phyloP scores from a whole-genome alignment of 345 rosid species.

The Kandelia obovata region DNA sequence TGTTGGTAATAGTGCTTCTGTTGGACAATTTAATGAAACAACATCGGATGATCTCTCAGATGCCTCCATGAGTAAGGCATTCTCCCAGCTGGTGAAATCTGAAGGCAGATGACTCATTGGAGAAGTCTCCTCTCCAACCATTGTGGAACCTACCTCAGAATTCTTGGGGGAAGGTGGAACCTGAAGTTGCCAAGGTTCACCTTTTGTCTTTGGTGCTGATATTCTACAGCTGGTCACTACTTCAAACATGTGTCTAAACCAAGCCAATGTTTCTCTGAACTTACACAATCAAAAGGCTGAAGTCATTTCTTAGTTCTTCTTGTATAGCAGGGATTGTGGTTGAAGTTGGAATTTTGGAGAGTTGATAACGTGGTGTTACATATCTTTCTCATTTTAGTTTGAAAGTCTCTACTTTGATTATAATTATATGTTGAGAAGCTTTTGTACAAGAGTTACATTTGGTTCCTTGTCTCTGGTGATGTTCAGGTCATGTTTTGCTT shows the following conservation, averaged over 20 bases:
- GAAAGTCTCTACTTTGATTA: not conserved
- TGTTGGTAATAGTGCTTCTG: slow-evolving; percentile 34
- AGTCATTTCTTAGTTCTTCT: not conserved
- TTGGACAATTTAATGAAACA: slow-evolving; percentile 38
- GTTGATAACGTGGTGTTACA: not conserved
- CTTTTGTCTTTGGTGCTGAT: not conserved
- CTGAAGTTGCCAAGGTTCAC: too few relatives aligned
- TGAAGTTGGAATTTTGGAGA: not conserved
- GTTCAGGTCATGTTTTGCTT: not conserved
- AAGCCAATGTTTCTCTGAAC: not conserved
- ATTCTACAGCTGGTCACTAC: not conserved
- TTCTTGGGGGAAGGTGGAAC: too few relatives aligned
- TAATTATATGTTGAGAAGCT: not conserved
- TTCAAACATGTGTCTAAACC: not conserved
- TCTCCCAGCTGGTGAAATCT: slow-evolving; percentile 81
- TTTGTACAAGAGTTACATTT: not conserved
- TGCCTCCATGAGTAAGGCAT: slow-evolving; percentile 69
- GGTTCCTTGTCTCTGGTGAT: not conserved
- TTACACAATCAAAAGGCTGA: not conserved
- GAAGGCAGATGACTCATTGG: slow-evolving; percentile 56
- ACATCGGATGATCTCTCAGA: slow-evolving; percentile 50
- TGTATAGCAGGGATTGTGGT: not conserved
- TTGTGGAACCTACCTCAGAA: not conserved
- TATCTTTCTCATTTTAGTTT: not conserved
- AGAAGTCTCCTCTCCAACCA: not conserved